Percentiles rank a stretch among this genome's conserved stretches.
phyloP scores from a whole-genome alignment of 345 rosid genomes.

The Conringia planisiliqua region DNA sequence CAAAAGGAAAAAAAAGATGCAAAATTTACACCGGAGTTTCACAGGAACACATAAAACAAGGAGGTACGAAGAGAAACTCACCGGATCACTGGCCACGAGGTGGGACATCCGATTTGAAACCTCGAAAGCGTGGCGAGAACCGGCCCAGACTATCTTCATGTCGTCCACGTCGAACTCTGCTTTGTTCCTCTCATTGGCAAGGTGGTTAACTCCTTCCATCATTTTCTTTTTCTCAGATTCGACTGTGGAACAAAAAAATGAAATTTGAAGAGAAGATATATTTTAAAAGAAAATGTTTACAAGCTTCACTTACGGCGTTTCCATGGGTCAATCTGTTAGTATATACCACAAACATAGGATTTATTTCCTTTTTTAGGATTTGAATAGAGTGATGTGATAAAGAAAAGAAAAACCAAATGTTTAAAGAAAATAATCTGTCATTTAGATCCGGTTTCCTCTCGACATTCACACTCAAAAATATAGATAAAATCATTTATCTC shows the following conservation, averaged over 20 bases:
- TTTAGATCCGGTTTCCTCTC: neutral
- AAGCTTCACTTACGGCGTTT: neutral
- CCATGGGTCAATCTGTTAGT: neutral
- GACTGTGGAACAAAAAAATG: neutral
- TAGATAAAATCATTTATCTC: neutral
- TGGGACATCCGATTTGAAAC: conserved; percentile 73
- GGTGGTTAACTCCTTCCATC: conserved; percentile 51
- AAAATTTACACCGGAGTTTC: neutral
- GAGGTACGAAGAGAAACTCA: conserved; percentile 1
- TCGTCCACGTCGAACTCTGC: conserved; percentile 75
- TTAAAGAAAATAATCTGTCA: neutral
- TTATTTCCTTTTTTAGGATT: neutral
- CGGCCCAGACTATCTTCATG: conserved; percentile 91
- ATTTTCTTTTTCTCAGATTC: neutral
- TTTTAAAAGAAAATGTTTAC: neutral
- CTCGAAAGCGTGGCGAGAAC: conserved; percentile 64
- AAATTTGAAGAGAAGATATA: neutral
- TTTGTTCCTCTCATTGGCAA: conserved; percentile 63
- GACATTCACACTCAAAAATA: neutral
- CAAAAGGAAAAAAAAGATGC: neutral
- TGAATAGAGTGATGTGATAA: neutral
- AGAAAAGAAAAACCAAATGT: neutral
- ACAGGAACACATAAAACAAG: neutral
- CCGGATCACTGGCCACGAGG: conserved; percentile 88
- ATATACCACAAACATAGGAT: neutral